phyloP scores from a whole-genome alignment of 208 protist species.

The Leishmania guyanensis region DNA sequence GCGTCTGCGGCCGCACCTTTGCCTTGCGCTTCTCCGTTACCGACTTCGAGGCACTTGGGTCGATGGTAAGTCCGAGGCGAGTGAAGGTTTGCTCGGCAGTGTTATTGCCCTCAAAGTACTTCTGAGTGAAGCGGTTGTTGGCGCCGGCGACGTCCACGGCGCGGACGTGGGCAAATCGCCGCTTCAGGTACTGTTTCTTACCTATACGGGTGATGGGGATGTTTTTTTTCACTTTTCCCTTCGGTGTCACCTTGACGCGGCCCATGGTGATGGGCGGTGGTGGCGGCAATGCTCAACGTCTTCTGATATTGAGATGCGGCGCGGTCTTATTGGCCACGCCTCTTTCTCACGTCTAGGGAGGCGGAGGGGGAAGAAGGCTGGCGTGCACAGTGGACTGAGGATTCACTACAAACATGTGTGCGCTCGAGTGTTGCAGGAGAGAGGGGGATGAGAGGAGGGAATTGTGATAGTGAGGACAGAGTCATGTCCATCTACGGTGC shows the following conservation, averaged over 20 bases:
- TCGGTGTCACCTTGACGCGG: constrained; percentile 73
- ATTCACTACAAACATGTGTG: not conserved
- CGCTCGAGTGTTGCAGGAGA: not conserved
- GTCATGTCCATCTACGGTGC: not conserved
- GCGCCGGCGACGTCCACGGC: constrained; percentile 69
- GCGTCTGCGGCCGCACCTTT: constrained; percentile 44
- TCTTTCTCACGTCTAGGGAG: not conserved
- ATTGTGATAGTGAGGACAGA: not conserved
- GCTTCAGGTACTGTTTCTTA: constrained; percentile 85
- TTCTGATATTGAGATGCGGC: not conserved
- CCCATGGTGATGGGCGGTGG: constrained; percentile 39
- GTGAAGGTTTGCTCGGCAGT: constrained; percentile 84
- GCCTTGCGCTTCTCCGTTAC: constrained; percentile 48
- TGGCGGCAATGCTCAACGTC: not conserved
- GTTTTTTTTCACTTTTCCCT: constrained; percentile 85
- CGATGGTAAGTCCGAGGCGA: constrained; percentile 65
- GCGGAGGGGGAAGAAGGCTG: not conserved
- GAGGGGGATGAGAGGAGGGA: not conserved
- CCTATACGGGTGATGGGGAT: constrained; percentile 87
- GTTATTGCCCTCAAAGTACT: constrained; percentile 68
- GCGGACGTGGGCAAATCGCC: constrained; percentile 79
- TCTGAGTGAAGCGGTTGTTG: constrained; percentile 82
- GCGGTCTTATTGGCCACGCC: not conserved
- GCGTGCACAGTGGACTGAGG: not conserved
- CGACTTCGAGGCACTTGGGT: constrained; percentile 53